Conservation (phyloP, 192 early-diverging fungal species). For the Radiomyces spectabilis region DNA sequence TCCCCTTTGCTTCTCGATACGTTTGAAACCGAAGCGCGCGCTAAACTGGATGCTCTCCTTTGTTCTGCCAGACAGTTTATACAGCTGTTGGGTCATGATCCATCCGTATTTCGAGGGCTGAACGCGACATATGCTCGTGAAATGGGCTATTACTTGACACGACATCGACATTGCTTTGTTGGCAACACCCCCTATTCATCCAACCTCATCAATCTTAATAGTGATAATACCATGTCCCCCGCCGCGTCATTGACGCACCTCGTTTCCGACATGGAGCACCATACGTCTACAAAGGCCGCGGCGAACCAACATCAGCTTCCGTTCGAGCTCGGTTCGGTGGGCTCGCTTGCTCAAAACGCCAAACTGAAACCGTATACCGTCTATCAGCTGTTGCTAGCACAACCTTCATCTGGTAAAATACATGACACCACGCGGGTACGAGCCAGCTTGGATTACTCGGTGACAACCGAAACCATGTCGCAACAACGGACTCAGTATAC, state of each 20-base stretch:
- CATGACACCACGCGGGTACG: no score
- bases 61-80: no score
- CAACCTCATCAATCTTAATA: neutral
- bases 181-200: neutral
- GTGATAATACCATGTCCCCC: no score
- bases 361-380: conserved; percentile 17
- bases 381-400: conserved; percentile 8
- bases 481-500: no score
- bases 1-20: conserved; percentile 14
- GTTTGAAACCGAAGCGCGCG: conserved; percentile 1
- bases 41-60: neutral
- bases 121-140: neutral
- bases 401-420: no score
- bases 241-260: no score
- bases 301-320: no score
- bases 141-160: neutral
- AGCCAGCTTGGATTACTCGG: no score
- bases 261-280: neutral
- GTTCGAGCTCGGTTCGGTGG: neutral
- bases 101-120: neutral
- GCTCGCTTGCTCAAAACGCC: conserved; percentile 14
- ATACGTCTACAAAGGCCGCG: neutral
- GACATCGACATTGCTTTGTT: neutral
- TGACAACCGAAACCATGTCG: no score
- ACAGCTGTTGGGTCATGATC: no score